Conservation (phyloP, 108 stramenopile species). For the Aurantiochytrium sp. region DNA sequence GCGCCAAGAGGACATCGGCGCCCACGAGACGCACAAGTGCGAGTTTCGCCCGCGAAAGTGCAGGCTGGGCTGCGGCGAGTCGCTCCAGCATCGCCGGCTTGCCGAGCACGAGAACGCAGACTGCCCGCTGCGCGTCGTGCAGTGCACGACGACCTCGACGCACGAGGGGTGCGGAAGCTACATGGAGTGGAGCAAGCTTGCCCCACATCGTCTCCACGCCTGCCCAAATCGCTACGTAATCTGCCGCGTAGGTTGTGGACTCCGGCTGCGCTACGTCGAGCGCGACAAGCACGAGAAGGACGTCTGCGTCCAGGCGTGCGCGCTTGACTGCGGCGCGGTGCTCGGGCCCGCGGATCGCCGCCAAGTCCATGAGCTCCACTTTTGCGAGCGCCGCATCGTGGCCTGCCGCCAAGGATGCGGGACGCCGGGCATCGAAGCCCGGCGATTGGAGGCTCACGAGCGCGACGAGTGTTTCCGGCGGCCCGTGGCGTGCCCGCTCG, state of each 20-base stretch:
- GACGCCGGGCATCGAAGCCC: neutral
- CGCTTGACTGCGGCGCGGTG: neutral
- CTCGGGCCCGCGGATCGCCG: conserved; percentile 12
- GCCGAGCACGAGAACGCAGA: neutral
- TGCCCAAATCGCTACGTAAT: neutral
- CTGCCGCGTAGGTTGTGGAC: neutral
- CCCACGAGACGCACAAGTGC: conserved; percentile 1
- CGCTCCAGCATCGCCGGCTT: neutral
- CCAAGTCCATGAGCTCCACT: neutral
- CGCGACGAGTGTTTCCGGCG: neutral
- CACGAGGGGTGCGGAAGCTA: neutral
- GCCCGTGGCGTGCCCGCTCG: neutral
- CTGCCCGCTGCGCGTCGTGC: neutral
- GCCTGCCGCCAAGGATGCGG: neutral
- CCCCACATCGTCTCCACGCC: neutral
- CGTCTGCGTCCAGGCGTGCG: neutral
- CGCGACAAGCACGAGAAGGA: neutral
- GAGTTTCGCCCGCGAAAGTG: neutral
- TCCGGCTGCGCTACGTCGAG: neutral
- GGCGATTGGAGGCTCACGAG: neutral
- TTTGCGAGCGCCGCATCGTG: neutral
- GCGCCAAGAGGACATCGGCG: neutral
- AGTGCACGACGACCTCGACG: neutral
- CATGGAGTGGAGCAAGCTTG: neutral
- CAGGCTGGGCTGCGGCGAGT: neutral